phyloP scores from a whole-genome alignment of 139 green algal species.

The Marvania coccoides region DNA sequence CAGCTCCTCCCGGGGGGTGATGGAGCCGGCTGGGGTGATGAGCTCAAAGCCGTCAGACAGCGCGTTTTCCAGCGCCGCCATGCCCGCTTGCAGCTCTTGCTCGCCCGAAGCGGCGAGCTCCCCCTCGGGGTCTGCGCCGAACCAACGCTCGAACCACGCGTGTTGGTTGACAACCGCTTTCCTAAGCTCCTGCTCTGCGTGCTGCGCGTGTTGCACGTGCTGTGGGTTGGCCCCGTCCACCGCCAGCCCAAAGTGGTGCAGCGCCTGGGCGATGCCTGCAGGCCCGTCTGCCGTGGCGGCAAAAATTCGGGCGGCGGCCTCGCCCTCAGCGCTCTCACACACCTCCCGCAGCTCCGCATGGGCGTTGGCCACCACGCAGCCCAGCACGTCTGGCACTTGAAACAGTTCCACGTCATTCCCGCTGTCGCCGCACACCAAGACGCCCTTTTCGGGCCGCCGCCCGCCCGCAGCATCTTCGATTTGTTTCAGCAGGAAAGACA shows the following conservation, averaged over 20 bases:
- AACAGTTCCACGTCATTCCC: constrained; percentile 94
- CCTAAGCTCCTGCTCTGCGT: no score
- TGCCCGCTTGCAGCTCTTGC: not conserved
- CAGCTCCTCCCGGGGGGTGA: not conserved
- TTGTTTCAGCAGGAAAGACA: constrained; percentile 72
- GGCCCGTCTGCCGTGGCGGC: constrained; percentile 66
- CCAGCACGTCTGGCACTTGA: constrained; percentile 57
- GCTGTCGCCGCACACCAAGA: constrained; percentile 87
- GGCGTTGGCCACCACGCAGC: constrained; percentile 83
- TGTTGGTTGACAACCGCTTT: not conserved
- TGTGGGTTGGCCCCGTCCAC: not conserved
- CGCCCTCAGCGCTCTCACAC: constrained; percentile 32
- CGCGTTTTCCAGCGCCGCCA: not conserved
- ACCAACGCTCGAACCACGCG: not conserved
- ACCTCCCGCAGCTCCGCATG: constrained; percentile 74
- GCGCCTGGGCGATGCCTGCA: constrained; percentile 76
- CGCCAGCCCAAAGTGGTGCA: constrained; percentile 56
- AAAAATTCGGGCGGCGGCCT: constrained; percentile 24
- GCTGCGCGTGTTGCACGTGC: no score
- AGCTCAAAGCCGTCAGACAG: not conserved
- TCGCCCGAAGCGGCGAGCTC: not conserved
- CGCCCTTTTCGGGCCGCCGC: constrained; percentile 21
- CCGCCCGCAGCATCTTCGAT: constrained; percentile 19
- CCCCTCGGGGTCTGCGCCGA: not conserved
- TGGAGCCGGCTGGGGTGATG: not conserved